phyloP scores from a whole-genome alignment of 23 red algal genomes.

The Gracilaria domingensis region DNA sequence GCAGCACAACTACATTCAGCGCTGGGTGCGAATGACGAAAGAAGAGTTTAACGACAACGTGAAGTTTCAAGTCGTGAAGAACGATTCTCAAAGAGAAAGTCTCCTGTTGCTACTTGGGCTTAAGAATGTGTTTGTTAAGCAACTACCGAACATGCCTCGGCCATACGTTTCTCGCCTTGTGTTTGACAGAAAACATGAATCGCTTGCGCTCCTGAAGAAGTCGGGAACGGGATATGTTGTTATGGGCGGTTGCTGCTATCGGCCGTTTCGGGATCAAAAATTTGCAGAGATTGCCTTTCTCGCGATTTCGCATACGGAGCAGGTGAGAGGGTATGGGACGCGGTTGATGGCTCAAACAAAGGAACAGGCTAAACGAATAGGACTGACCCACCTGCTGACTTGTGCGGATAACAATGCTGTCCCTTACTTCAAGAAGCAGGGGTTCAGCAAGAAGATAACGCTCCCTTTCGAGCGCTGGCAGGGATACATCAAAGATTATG shows the following conservation, averaged over 20 bases:
- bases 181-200: slow-evolving; percentile 99
- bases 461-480: slow-evolving; percentile 93
- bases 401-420: slow-evolving; percentile 99
- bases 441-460: slow-evolving; percentile 98
- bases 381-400: slow-evolving; percentile 92
- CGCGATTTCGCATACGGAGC: slow-evolving; percentile 96
- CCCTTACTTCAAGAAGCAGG: slow-evolving; percentile 99
- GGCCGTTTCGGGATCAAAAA: slow-evolving; percentile 90
- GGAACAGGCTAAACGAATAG: slow-evolving; percentile 88
- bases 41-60: slow-evolving; percentile 82
- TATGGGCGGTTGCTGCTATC: slow-evolving; percentile 99
- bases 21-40: slow-evolving; percentile 93
- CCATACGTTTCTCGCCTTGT: slow-evolving; percentile 97
- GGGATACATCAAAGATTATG: slow-evolving; percentile 99
- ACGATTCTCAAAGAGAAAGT: slow-evolving; percentile 83
- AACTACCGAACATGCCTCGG: slow-evolving; percentile 99
- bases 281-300: slow-evolving; percentile 99
- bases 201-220: slow-evolving; percentile 81
- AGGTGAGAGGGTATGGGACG: slow-evolving; percentile 96
- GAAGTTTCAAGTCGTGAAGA: slow-evolving; percentile 87
- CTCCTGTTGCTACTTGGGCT: slow-evolving; percentile 90
- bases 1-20: slow-evolving; percentile 96
- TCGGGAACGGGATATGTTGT: slow-evolving; percentile 82
- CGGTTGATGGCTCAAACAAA: slow-evolving; percentile 98
- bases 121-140: slow-evolving; percentile 99